Base-by-base conservation (phyloP, 2,329 filamentous ascomycete species). In the Trichoderma atroviride region DNA sequence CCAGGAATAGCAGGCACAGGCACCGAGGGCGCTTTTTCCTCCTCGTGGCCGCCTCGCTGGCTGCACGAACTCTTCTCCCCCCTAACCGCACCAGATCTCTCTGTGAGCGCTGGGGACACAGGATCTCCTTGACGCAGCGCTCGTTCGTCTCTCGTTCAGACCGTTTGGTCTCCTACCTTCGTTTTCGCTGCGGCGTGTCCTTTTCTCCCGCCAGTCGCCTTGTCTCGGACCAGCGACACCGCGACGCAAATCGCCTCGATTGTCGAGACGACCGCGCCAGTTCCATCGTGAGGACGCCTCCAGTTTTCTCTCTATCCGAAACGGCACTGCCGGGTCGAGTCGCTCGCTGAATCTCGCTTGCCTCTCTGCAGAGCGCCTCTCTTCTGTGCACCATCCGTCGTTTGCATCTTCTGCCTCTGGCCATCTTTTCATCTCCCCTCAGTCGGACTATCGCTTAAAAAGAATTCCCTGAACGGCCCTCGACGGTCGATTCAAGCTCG, bases 71-170 rank as follows among this genome's bases (percentile, higher is more conserved):
- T 58, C 47, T 55, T 50, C 59, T 69, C 52, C 59, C 59, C 65
- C 58, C 66, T 55, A 57, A 69, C 59, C 66, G 31, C 31, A 69
- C 58, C 66, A 50, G 58, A 56, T 55, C 29, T 56, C 57, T 69
- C 58, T 68, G 65, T 59, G 58, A 63, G 66, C 58, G 57, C 59
- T 63, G 66, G 66, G 52, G 47, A 63, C 24, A 35, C 35, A 53
- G 5, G 61, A 29, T 29, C 22, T 33, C 47, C 31, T 64, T 29
- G 37, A 56, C 55, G 59, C 50, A 43, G 57, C 66, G 66, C 52
- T 67, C 66, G 57, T 69, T 69, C 66, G 66, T 69, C 66, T 69
- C 66, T 69, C 66, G 66, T 69, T 69, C 47, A 62, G 52, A 9
- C 62, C 59, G 6, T 56, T 68, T n/a, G 40, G 10, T 43, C 27